Base-by-base conservation (phyloP, 140 eudicot species). In the Oenanthe javanica region DNA sequence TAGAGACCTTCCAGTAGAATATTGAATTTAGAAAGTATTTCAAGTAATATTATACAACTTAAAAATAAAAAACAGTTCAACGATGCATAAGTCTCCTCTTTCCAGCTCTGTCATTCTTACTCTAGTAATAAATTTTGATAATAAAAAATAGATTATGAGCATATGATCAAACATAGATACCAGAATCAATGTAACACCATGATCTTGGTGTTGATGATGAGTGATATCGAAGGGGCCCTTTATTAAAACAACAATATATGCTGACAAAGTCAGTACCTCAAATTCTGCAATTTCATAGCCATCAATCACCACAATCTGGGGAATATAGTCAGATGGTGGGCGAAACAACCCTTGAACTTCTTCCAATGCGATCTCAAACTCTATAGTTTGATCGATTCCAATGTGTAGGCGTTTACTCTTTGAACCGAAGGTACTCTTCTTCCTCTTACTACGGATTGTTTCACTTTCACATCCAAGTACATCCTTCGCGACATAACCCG, bases 251-350 rank as follows among this genome's bases (percentile, higher is more conserved):
- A 23, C 50, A 14, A 1, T 45, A 38, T 36, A 49, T 51, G 52
- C 10, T 40, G 47, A 79, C 27, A 70, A 16, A 73, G 69, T 18
- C 66, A 48, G 47, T 88, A 93, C 98, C 98, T 90, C 93, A 83
- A 84, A 93, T 86, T 86, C 93, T 82, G 92, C 97, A 59, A 93
- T 64, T 80, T 93, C 96, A 75, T 81, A 83, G 59, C 90, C 98
- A 66, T 93, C 96, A 5, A 90, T 86, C 11, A 90, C 50, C 78
- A 86, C 79, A 73, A 88, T 73, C 72, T 81, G 81, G 69, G 97
- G 89, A 49, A 67, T 80, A 81, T 19, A 79, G 78, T 78, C 73
- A 75, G 81, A 86, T 85, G 90, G 87, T 9, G 96, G 90, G 21
- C 88, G 93, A 50, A 93, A 76, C 84, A 93, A 77, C 48, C 85